Evolutionary conservation across 1,139 yeast species (phyloP).

Genomic region (Blastobotrys ciferrii): DNA sequence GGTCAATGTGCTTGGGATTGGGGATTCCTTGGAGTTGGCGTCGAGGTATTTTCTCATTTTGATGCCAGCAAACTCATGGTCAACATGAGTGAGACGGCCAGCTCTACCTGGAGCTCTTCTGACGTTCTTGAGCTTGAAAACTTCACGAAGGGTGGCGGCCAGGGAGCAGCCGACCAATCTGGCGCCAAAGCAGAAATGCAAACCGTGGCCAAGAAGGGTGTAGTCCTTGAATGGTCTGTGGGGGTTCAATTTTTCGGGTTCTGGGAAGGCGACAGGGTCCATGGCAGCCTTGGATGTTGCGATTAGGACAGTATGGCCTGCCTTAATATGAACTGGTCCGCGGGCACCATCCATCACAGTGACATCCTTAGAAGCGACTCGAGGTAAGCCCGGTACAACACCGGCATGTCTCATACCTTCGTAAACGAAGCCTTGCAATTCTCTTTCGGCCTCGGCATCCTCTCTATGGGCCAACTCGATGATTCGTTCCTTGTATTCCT

Average conservation of each 20-base stretch:
- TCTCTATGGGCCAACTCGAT: constrained; percentile 12
- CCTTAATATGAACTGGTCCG: constrained; percentile 13
- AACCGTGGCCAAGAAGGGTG: constrained; percentile 12
- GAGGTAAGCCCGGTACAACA: constrained; percentile 14
- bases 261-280: constrained; percentile 16
- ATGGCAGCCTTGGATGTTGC: constrained; percentile 14
- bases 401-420: constrained; percentile 16
- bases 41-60: constrained; percentile 15
- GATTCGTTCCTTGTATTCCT: constrained; percentile 14
- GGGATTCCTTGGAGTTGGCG: constrained; percentile 10
- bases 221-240: constrained; percentile 14
- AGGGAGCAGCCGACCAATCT: constrained; percentile 13
- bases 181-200: constrained; percentile 15
- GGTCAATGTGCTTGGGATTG: constrained; percentile 14
- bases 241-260: constrained; percentile 14
- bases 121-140: constrained; percentile 13
- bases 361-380: constrained; percentile 13
- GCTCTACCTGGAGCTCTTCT: constrained; percentile 13
- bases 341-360: constrained; percentile 14
- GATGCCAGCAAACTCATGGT: constrained; percentile 13
- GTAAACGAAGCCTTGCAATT: constrained; percentile 14
- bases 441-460: constrained; percentile 13
- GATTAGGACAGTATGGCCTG: constrained; percentile 13
- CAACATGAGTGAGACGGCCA: constrained; percentile 13
- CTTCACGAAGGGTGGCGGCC: constrained; percentile 14